Evolutionary conservation across 2,329 filamentous ascomycete species (phyloP).

Genomic region (Dryadomyces quercus-mongolicae): DNA sequence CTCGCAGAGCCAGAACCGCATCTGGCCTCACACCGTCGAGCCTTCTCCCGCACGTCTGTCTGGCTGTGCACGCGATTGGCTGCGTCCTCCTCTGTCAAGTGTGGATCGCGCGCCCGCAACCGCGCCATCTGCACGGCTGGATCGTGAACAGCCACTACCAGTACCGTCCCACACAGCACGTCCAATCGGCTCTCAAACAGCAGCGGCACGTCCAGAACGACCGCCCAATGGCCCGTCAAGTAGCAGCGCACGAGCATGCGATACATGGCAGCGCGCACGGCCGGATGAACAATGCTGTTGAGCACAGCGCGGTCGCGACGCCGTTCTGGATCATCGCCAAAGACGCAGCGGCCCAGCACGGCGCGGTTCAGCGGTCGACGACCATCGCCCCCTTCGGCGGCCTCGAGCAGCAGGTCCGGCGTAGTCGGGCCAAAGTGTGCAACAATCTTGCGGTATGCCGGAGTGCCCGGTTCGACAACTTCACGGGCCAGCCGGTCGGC

Average conservation of each 20-base stretch:
- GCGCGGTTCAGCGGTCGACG: conserved; percentile 62
- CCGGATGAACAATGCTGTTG: conserved; percentile 87
- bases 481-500: conserved; percentile 85
- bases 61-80: conserved; percentile 78
- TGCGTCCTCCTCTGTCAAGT: conserved; percentile 76
- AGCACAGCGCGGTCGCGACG: conserved; percentile 62
- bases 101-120: conserved; percentile 60
- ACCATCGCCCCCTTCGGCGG: conserved; percentile 14
- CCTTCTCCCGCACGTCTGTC: conserved; percentile 76
- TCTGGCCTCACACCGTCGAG: conserved; percentile 57
- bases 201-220: conserved; percentile 83
- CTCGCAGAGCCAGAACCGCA: conserved; percentile 61
- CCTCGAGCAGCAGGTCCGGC: conserved; percentile 73
- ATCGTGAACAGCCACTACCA: conserved; percentile 78
- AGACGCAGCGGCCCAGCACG: conserved; percentile 73
- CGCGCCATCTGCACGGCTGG: conserved; percentile 72
- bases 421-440: conserved; percentile 70
- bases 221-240: conserved; percentile 67
- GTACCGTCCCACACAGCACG: conserved; percentile 67
- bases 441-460: conserved; percentile 74
- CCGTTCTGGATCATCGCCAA: conserved; percentile 63
- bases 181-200: conserved; percentile 86
- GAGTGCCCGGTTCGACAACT: conserved; percentile 85
- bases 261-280: conserved; percentile 74
- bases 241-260: conserved; percentile 61